Evolutionary conservation across 345 rosid genomes (phyloP), one percentile per base, ranked within the genome.

Genomic region (Dovyalis caffra): DNA sequence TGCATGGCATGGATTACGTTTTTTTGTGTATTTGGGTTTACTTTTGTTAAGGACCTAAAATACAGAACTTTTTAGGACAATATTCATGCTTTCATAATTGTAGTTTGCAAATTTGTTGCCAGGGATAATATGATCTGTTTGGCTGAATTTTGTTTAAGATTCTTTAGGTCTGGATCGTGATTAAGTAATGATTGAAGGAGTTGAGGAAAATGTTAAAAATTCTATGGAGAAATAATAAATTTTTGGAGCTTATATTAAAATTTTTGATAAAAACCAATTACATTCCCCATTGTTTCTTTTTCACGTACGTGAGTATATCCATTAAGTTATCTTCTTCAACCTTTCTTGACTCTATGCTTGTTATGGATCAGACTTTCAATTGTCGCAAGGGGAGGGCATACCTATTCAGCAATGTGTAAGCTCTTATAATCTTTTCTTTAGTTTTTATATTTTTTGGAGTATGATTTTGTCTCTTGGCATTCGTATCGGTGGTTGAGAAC

Each of bases 381-480:
- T 86, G 83, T 56, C 74, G 78, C 38, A 80, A 53, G 66, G 89
- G 87, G 73, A 86, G 82, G 82, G 87, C 87, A 12, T 86, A 71
- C 74, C 78, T 84, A 61, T 86, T 82, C 84, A 84, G 53, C 68
- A 77, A 80, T 16, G 89, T 80, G 89, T 86, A 74, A 82, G 85
- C 80, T 77, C 65, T 66, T 70, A 20, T 25, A 62, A 67, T 40
- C 34, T 65, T 64, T 58, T 5, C 37, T 60, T 63, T 56, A 23
- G n/a, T 25, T 26, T 69, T 63, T 64, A 29, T 15, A 21, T 23
- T 66, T 58, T 40, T 51, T 28, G 53, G 9, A 38, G 23, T 80
- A 2, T 56, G 31, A 60, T n/a, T 65, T 63, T 15, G 31, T 64
- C 58, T 29, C 14, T n/a, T 47, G 18, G 29, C 32, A 23, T 26